Conservation (phyloP, 208 protist species). For the Leishmania lainsoni region DNA sequence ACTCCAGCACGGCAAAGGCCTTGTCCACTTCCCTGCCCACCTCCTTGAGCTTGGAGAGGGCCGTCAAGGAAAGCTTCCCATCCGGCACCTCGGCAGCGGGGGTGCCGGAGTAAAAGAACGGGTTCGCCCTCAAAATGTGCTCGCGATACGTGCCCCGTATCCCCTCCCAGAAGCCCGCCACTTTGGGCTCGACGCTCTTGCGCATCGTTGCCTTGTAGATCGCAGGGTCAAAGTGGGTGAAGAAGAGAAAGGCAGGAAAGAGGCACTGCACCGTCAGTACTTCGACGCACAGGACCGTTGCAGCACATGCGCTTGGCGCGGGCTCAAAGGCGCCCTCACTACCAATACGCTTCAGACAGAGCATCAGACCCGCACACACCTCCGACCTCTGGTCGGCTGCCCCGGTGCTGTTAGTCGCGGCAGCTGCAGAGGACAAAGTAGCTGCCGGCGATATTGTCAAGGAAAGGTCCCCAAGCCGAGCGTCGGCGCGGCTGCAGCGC, state of each 20-base stretch:
- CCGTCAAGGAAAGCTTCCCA: slow-evolving; percentile 25
- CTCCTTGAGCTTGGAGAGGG: slow-evolving; percentile 42
- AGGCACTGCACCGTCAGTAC: slow-evolving; percentile 53
- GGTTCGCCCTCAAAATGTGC: slow-evolving; percentile 48
- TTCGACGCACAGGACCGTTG: slow-evolving; percentile 49
- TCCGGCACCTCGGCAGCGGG: slow-evolving; percentile 15
- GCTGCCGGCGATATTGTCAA: slow-evolving; percentile 30
- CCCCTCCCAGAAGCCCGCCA: slow-evolving; percentile 62
- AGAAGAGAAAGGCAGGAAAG: slow-evolving; percentile 82
- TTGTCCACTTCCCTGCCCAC: slow-evolving; percentile 53
- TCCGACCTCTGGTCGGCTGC: slow-evolving; percentile 4
- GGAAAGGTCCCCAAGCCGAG: slow-evolving; percentile 27
- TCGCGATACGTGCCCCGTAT: slow-evolving; percentile 56
- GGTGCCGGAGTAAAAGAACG: slow-evolving; percentile 38
- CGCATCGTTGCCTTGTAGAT: slow-evolving; percentile 52
- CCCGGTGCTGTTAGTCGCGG: background rate
- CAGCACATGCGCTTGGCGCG: slow-evolving; percentile 32
- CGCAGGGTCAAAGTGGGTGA: slow-evolving; percentile 53
- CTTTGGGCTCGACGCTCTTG: slow-evolving; percentile 60
- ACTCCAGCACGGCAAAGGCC: slow-evolving; percentile 54
- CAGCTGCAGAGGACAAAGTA: background rate
- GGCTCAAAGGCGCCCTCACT: slow-evolving; percentile 34
- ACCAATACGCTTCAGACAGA: slow-evolving; percentile 49
- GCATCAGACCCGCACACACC: slow-evolving; percentile 34
- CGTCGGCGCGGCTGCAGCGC: slow-evolving; percentile 47